phyloP scores from a whole-genome alignment of 805 yeast species.

The Lipomyces yamanashiensis region DNA sequence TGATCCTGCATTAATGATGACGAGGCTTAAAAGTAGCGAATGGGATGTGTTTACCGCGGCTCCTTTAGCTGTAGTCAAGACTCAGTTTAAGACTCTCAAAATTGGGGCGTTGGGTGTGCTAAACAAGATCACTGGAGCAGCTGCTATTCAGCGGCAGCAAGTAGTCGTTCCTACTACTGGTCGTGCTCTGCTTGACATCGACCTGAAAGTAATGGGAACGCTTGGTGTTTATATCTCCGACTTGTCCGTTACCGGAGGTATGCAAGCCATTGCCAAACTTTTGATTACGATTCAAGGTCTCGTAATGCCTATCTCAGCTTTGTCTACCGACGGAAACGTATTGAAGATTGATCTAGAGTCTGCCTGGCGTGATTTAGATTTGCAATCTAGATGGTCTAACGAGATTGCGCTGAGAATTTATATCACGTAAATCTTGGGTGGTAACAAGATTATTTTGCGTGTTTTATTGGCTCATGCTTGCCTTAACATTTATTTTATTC shows the following conservation, averaged over 20 bases:
- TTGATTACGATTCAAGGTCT: slow-evolving; percentile 33
- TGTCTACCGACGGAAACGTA: slow-evolving; percentile 24
- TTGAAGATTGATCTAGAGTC: slow-evolving; percentile 25
- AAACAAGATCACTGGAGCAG: slow-evolving; percentile 31
- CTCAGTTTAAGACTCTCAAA: slow-evolving; percentile 14
- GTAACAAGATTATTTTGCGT: too few relatives aligned
- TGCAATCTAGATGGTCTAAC: slow-evolving; percentile 30
- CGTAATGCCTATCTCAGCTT: slow-evolving; percentile 29
- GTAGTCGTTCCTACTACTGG: slow-evolving; percentile 30
- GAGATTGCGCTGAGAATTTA: slow-evolving; percentile 31
- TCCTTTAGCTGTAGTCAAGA: slow-evolving; percentile 30
- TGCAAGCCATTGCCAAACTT: slow-evolving; percentile 12
- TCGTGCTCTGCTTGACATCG: slow-evolving; percentile 29
- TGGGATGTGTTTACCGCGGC: slow-evolving; percentile 37
- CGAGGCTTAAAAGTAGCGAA: slow-evolving; percentile 21
- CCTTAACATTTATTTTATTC: not conserved
- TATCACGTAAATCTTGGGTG: slow-evolving; percentile 7
- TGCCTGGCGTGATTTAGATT: slow-evolving; percentile 30
- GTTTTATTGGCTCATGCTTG: not conserved
- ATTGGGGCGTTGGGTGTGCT: slow-evolving; percentile 33
- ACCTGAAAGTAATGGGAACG: slow-evolving; percentile 30
- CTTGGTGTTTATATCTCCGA: slow-evolving; percentile 31
- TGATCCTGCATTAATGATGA: slow-evolving; percentile 25
- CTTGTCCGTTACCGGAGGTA: slow-evolving; percentile 5
- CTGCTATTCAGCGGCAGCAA: slow-evolving; percentile 30